phyloP scores from a whole-genome alignment of 805 yeast genomes.

The Blastobotrys chiropterorum region DNA sequence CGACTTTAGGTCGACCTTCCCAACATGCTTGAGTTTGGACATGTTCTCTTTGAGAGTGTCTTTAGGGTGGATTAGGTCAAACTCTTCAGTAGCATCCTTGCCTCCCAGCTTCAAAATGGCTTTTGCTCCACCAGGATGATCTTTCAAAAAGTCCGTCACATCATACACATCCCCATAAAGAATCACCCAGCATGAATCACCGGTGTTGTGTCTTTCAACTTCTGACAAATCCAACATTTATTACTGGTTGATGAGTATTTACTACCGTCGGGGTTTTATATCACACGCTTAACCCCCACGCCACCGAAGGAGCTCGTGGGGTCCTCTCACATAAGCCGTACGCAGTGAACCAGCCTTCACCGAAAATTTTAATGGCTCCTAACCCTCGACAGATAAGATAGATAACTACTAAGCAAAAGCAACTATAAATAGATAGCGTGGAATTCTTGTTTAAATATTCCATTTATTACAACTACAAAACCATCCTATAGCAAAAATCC shows the following conservation, averaged over 20 bases:
- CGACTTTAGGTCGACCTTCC: constrained; percentile 7
- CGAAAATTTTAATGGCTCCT: too few relatives aligned
- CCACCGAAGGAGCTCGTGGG: too few relatives aligned
- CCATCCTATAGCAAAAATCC: background rate
- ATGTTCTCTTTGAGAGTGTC: constrained; percentile 24
- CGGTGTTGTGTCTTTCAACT: constrained; percentile 21
- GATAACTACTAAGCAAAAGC: too few relatives aligned
- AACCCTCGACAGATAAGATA: too few relatives aligned
- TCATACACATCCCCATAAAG: constrained; percentile 34
- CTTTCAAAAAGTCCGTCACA: constrained; percentile 26
- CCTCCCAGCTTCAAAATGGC: constrained; percentile 45
- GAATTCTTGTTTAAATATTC: too few relatives aligned
- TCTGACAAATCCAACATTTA: constrained; percentile 15
- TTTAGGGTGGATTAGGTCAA: constrained; percentile 21
- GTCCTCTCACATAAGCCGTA: too few relatives aligned
- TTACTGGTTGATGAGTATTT: background rate
- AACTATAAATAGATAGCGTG: too few relatives aligned
- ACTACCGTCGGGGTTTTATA: background rate
- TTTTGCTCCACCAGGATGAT: constrained; percentile 45
- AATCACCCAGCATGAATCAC: constrained; percentile 23
- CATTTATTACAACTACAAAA: background rate
- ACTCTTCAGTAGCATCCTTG: constrained; percentile 40
- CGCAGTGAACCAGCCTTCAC: too few relatives aligned
- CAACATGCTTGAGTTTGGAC: constrained; percentile 7
- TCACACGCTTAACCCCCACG: background rate